Evolutionary conservation across 1,284 basidiomycete species (phyloP), one percentile per base, ranked within the genome.

Genomic region (Porodaedalea pini): DNA sequence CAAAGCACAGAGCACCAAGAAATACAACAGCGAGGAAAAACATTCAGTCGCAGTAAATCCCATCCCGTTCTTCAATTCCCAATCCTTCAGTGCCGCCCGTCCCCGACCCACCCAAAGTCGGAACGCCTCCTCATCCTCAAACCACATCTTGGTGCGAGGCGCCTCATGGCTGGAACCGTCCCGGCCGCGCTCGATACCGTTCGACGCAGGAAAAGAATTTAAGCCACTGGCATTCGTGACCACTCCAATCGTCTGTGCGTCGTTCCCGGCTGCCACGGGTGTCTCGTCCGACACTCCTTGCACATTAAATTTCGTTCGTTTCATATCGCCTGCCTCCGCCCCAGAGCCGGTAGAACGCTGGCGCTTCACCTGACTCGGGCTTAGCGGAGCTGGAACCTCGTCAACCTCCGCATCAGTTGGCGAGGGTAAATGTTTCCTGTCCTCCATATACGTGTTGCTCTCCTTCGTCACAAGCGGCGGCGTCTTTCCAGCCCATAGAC

Each of bases 51-150:
- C 23, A 8, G 23, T 17, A 32, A 19, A 54, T 47, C 4, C 80
- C 78, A 66, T 76, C 74, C 37, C 70, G 68, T 4, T 77, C 65
- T n/a, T 73, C 69, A 40, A 89, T 80, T 2, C 72, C 76, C 45
- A 88, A 63, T 67, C 71, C 8, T 68, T 66, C 59, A 86, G 66
- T n/a, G 79, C 79, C 43, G 61, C 63, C 19, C 76, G 70, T 2
- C 86, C 87, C 23, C 70, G 68, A 27, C 60, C 62, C 1, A 76
- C 78, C 86, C 86, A 89, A 62, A 75, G 73, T 10, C 54, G 57
- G 55, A 81, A 55, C 6, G 74, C 72, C 17, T 59, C 64, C 8
- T 68, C 51, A 50, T 83, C 69, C 45, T 82, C 78, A 61, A 83
- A 88, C 86, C 86, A 89, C 67, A 82, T 72, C 51, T 54, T 52